These are phyloP conservation scores for Pelargonium citronellum DNA, from an alignment of 441 rosid species.

Conservation along the genomic window DNA sequence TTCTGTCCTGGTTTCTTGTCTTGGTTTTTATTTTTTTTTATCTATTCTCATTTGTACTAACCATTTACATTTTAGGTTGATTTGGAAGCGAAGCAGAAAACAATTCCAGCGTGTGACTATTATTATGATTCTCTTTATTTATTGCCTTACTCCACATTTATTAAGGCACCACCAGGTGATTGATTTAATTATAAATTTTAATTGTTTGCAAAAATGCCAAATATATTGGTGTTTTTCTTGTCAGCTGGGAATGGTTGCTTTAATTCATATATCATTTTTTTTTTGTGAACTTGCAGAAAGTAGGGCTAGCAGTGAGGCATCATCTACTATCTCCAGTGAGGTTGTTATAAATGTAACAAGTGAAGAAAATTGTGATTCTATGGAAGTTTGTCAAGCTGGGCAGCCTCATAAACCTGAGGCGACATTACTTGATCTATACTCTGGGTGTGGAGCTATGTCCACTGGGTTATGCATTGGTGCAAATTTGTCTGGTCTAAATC, in stretches of 20 bases:
- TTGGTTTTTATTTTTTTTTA: background rate
- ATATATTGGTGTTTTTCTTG: background rate
- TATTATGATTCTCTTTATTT: slow-evolving; percentile 50
- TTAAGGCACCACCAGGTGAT: slow-evolving; percentile 41
- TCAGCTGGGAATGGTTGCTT: background rate
- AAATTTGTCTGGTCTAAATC: slow-evolving; percentile 41
- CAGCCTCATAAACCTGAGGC: slow-evolving; percentile 23
- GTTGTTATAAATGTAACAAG: slow-evolving; percentile 20
- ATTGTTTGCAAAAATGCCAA: background rate
- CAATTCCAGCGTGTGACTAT: slow-evolving; percentile 36
- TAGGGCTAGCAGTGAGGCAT: slow-evolving; percentile 31
- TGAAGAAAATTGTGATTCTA: slow-evolving; percentile 11
- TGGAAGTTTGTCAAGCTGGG: slow-evolving; percentile 20
- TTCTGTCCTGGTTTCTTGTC: background rate
- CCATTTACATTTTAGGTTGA: slow-evolving; percentile 35
- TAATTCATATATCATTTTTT: background rate
- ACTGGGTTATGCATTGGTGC: slow-evolving; percentile 83
- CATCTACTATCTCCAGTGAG: slow-evolving; percentile 48
- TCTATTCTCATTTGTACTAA: slow-evolving; percentile 7
- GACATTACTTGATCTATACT: slow-evolving; percentile 54
- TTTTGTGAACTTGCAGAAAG: slow-evolving; percentile 24
- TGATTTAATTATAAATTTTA: background rate
- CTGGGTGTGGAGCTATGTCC: slow-evolving; percentile 89
- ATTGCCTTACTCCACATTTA: slow-evolving; percentile 47
- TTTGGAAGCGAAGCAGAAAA: slow-evolving; percentile 25